Evolutionary conservation across 2,329 filamentous ascomycete genomes (phyloP).

Genomic region (Rosellinia necatrix): DNA sequence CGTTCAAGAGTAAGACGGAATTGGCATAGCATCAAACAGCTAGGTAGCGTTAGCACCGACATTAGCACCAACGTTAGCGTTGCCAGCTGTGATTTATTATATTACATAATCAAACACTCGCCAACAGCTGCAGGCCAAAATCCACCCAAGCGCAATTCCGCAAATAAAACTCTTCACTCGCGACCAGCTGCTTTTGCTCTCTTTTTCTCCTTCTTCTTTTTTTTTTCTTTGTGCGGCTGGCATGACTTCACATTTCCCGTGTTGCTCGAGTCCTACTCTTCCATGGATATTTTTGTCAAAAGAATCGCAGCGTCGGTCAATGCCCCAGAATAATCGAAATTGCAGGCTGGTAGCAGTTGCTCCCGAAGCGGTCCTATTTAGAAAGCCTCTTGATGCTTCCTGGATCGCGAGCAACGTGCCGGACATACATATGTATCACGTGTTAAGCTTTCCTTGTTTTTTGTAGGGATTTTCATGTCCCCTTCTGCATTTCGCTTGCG

Average conservation of each 20-base stretch:
- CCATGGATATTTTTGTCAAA: conserved; percentile 57
- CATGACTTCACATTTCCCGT: conserved; percentile 74
- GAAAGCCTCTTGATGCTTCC: conserved; percentile 36
- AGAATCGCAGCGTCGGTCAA: conserved; percentile 70
- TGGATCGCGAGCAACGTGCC: conserved; percentile 51
- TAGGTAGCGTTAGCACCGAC: too few species aligned
- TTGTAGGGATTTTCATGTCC: too few species aligned
- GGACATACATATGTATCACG: conserved; percentile 51
- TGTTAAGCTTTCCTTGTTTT: conserved; percentile 20
- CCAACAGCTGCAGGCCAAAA: not conserved
- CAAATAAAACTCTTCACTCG: conserved; percentile 17
- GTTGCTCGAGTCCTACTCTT: conserved; percentile 71
- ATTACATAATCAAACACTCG: not conserved
- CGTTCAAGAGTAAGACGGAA: too few species aligned
- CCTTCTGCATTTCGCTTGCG: too few species aligned
- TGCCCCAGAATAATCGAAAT: conserved; percentile 79
- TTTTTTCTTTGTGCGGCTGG: conserved; percentile 78
- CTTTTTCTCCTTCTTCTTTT: conserved; percentile 34
- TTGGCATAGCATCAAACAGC: too few species aligned
- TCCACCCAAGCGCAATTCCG: not conserved
- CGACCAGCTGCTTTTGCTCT: conserved; percentile 5
- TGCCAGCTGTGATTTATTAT: not conserved
- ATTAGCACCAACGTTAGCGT: too few species aligned
- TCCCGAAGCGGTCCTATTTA: conserved; percentile 33
- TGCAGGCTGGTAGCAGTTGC: conserved; percentile 40